A percentile compares a stretch with the other conserved stretches of the same genome.
Conservation (phyloP, 148 eudicot genomes). For the Vaccinium corymbosum region DNA sequence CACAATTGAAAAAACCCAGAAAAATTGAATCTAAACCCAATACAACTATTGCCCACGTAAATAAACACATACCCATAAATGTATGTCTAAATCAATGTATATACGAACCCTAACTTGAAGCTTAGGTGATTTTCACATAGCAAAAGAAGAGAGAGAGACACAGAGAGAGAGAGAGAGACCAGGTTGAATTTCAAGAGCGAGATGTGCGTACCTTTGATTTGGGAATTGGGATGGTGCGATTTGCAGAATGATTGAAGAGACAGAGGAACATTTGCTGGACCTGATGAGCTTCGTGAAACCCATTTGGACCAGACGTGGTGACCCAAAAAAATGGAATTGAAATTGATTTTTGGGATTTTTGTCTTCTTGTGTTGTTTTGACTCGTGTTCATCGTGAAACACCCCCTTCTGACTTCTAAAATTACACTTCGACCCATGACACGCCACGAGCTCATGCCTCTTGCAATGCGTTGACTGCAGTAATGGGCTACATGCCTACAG, state of each 20-base stretch:
- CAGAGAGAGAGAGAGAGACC: too few species aligned
- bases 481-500: too few species aligned
- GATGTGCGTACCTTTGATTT: background rate
- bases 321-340: background rate
- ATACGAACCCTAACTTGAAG: background rate
- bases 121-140: background rate
- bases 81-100: background rate
- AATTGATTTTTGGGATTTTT: background rate
- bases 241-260: background rate
- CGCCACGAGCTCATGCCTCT: too few species aligned
- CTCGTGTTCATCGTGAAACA: background rate
- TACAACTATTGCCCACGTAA: background rate
- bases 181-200: background rate
- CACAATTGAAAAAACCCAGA: background rate
- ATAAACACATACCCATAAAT: background rate
- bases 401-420: background rate
- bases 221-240: background rate
- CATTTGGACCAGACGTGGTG: background rate
- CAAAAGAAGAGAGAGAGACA: background rate
- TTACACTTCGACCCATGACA: too few species aligned
- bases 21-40: background rate
- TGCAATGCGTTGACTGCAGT: too few species aligned
- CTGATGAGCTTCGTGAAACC: conserved; percentile 2
- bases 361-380: background rate
- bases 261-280: background rate